Percentiles rank a stretch among this genome's conserved stretches.
These are phyloP conservation scores for Mucor plumbeus DNA, from an alignment of 371 early-diverging fungal species.

Conservation along the genomic window DNA sequence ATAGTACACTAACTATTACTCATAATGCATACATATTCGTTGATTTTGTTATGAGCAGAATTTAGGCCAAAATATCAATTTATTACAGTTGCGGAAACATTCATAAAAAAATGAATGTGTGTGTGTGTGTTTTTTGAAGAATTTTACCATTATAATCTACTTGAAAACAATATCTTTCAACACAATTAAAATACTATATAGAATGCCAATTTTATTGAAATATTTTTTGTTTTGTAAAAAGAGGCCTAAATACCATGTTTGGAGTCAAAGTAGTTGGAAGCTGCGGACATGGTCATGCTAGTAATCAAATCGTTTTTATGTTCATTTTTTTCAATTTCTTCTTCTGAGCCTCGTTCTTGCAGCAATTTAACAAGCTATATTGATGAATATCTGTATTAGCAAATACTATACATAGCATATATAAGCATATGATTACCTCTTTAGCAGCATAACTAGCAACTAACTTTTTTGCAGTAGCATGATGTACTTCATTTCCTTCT, in stretches of 20 bases:
- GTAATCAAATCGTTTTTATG: conserved; percentile 34
- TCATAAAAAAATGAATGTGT: no score
- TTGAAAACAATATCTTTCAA: background rate
- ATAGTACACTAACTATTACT: background rate
- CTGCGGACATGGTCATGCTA: conserved; percentile 44
- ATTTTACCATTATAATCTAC: no score
- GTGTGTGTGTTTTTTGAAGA: no score
- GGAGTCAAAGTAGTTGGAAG: conserved; percentile 42
- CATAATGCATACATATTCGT: background rate
- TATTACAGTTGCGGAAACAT: no score
- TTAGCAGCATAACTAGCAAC: conserved; percentile 52
- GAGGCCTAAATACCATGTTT: conserved; percentile 32
- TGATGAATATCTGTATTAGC: background rate
- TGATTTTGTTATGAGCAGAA: background rate
- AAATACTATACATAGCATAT: background rate
- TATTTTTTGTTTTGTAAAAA: background rate
- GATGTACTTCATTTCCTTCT: conserved; percentile 36
- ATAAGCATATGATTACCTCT: conserved; percentile 32
- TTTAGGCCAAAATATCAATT: background rate
- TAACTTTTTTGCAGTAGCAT: conserved; percentile 50
- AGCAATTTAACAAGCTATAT: conserved; percentile 42
- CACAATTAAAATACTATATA: background rate
- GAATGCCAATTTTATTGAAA: background rate
- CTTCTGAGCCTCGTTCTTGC: conserved; percentile 32
- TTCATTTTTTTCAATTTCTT: conserved; percentile 30